Conservation (phyloP, 768 basidiomycete species). For the Tephrocybe sp. region DNA sequence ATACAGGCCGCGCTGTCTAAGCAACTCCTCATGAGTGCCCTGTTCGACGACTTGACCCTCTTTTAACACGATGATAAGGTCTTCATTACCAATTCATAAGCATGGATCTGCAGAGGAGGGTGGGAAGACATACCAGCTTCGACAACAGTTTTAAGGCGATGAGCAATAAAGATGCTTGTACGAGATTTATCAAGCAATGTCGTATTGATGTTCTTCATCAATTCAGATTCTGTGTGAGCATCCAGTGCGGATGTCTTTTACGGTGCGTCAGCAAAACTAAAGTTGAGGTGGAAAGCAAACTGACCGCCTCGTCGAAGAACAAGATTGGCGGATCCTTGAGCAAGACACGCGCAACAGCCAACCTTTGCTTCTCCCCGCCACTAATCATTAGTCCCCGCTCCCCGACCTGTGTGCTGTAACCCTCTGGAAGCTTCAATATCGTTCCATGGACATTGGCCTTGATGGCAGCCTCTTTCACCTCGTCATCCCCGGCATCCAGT, state of each 20-base stretch:
- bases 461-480: slow-evolving; percentile 79
- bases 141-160: slow-evolving; percentile 84
- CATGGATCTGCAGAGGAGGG: background rate
- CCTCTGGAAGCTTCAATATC: slow-evolving; percentile 77
- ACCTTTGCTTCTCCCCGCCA: slow-evolving; percentile 95
- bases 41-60: slow-evolving; percentile 92
- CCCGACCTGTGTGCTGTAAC: slow-evolving; percentile 89
- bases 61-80: slow-evolving; percentile 89
- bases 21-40: slow-evolving; percentile 87
- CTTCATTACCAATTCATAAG: slow-evolving; percentile 29
- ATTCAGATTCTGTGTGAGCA: slow-evolving; percentile 89
- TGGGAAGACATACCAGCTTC: slow-evolving; percentile 65
- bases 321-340: slow-evolving; percentile 94
- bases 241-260: slow-evolving; percentile 93
- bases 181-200: slow-evolving; percentile 73
- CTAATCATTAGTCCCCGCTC: slow-evolving; percentile 98
- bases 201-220: slow-evolving; percentile 91
- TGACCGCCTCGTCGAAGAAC: slow-evolving; percentile 97
- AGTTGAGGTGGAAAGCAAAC: slow-evolving; percentile 28
- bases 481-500: slow-evolving; percentile 82
- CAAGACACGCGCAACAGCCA: slow-evolving; percentile 91
- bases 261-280: background rate
- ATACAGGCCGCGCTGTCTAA: slow-evolving; percentile 70
- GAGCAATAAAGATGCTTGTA: slow-evolving; percentile 97
- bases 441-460: slow-evolving; percentile 88